phyloP scores from a whole-genome alignment of 768 basidiomycete genomes.

The Sarcomyxa edulis region DNA sequence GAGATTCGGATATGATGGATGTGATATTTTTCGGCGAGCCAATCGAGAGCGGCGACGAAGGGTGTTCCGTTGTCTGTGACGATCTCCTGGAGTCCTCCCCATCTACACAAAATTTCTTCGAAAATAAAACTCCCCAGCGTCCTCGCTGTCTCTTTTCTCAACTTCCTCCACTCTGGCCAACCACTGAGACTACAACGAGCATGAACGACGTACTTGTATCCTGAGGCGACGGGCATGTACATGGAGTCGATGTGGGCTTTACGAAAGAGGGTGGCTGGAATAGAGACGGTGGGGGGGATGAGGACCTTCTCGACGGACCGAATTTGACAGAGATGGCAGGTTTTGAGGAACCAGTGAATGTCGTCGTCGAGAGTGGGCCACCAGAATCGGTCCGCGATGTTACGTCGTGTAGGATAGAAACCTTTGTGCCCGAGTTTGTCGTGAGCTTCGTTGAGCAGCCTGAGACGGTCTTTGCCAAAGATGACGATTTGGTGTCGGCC shows the following conservation, averaged over 20 bases:
- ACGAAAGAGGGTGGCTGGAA: conserved; percentile 23
- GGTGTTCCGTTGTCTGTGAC: conserved; percentile 32
- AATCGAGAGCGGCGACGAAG: conserved; percentile 17
- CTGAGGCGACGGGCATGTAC: conserved; percentile 27
- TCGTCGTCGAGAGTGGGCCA: conserved; percentile 21
- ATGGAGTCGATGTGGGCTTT: conserved; percentile 35
- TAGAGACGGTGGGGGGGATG: conserved; percentile 14
- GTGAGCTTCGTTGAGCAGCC: conserved; percentile 16
- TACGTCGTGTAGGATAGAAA: conserved; percentile 14
- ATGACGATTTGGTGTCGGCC: conserved; percentile 19
- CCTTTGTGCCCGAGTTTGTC: conserved; percentile 22
- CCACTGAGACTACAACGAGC: conserved; percentile 25
- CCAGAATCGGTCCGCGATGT: conserved; percentile 22
- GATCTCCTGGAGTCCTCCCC: conserved; percentile 29
- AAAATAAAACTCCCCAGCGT: conserved; percentile 26
- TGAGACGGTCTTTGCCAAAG: conserved; percentile 6
- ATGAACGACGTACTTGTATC: conserved; percentile 30
- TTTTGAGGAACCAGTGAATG: conserved; percentile 18
- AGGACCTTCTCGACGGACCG: conserved; percentile 7
- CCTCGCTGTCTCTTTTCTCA: conserved; percentile 20
- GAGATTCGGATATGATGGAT: conserved; percentile 33
- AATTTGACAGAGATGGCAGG: conserved; percentile 25
- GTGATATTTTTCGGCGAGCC: conserved; percentile 16
- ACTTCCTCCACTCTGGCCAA: conserved; percentile 24
- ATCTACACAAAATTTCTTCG: conserved; percentile 22